phyloP scores from a whole-genome alignment of 1,284 basidiomycete species.

The Psilocybe mexicana region DNA sequence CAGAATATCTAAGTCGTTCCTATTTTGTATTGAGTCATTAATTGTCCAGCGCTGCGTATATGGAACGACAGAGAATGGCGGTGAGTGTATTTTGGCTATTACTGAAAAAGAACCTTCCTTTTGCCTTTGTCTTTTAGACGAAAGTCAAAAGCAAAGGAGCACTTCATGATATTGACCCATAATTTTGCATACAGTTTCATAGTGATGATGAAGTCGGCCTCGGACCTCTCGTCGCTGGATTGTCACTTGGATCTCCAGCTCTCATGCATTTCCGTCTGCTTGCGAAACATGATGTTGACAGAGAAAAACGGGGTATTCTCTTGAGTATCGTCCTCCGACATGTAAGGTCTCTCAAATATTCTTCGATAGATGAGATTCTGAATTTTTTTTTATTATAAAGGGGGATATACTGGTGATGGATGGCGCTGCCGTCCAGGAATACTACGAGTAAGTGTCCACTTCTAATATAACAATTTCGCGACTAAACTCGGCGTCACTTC shows the following conservation, averaged over 20 bases:
- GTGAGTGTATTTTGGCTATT: conserved; percentile 41
- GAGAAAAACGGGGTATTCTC: conserved; percentile 36
- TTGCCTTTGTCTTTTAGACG: too few species aligned
- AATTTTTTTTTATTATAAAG: conserved; percentile 35
- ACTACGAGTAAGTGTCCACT: conserved; percentile 59
- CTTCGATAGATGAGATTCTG: neutral
- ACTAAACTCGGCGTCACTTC: neutral
- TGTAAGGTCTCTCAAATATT: conserved; percentile 42
- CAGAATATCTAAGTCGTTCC: neutral
- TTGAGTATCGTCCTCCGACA: conserved; percentile 65
- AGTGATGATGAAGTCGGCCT: conserved; percentile 73
- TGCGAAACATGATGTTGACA: conserved; percentile 35
- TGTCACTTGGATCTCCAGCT: conserved; percentile 72
- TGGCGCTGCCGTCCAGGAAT: conserved; percentile 61
- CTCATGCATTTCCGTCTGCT: conserved; percentile 71
- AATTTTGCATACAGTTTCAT: conserved; percentile 58
- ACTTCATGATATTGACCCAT: neutral
- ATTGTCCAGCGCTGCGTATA: conserved; percentile 62
- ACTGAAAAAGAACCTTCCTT: too few species aligned
- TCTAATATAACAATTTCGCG: neutral
- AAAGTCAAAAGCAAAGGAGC: neutral
- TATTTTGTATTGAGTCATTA: neutral
- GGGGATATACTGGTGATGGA: conserved; percentile 79
- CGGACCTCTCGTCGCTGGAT: conserved; percentile 68
- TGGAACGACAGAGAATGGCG: conserved; percentile 80